A percentile compares a stretch with the other conserved stretches of the same genome.
Conservation (phyloP, 208 protist genomes). For the Leishmania turanica region DNA sequence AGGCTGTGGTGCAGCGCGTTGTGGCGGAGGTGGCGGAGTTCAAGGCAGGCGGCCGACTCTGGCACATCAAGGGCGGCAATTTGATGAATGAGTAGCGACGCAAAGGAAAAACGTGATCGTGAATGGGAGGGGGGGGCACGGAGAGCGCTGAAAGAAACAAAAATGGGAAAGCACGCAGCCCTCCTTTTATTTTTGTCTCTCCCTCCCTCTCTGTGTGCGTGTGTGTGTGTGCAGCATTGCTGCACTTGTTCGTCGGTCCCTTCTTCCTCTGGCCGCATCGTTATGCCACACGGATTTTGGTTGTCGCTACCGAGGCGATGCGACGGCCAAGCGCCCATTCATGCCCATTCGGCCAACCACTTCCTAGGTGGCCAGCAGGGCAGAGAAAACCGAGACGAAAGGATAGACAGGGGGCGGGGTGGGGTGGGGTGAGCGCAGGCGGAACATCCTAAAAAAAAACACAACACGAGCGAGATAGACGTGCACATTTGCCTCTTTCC, state of each 20-base stretch:
- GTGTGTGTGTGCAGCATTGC: not conserved
- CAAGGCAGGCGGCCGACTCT: conserved; percentile 63
- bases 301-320: not conserved
- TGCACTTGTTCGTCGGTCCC: not conserved
- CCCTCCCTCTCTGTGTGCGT: too few relatives aligned
- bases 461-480: too few relatives aligned
- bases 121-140: not conserved
- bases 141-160: not conserved
- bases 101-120: not conserved
- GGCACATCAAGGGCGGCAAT: conserved; percentile 80
- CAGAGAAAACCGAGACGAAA: not conserved
- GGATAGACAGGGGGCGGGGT: not conserved
- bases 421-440: not conserved
- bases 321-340: not conserved
- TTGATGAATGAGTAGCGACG: conserved; percentile 28
- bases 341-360: not conserved
- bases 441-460: too few relatives aligned
- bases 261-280: not conserved
- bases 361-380: not conserved
- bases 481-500: too few relatives aligned
- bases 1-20: conserved; percentile 57
- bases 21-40: conserved; percentile 77
- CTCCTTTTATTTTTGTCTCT: not conserved
- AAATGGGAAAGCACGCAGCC: not conserved
- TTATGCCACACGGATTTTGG: not conserved